Evolutionary conservation across 2,329 filamentous ascomycete species (phyloP), one percentile per base, ranked within the genome.

Genomic region (Talaromyces sp.): DNA sequence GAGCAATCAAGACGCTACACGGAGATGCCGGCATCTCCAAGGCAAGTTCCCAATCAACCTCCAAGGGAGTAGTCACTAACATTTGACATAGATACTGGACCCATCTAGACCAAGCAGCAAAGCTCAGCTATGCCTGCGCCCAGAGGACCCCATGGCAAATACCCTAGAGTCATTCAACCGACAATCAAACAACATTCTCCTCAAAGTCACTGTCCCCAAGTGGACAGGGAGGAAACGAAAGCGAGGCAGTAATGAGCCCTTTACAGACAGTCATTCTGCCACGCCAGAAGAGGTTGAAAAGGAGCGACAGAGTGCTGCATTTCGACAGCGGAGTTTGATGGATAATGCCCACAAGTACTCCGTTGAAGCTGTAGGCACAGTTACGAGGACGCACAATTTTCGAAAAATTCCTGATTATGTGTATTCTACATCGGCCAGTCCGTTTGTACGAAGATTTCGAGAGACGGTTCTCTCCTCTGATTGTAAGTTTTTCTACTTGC

Each of bases 371-470:
- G 84, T 93, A 2, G 92, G 92, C 7, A 78, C 88, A 22, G 86
- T 97, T 67, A 86, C 88, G 64, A 88, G 91, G 70, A 95, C 90
- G 0, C 93, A 98, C 81, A 87, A 94, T 43, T 99, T 96, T 77
- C 87, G 94, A 74, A 89, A 89, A 84, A 76, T 96, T 69, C 89
- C 92, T 8, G 94, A 98, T 77, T 96, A 96, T 73, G 92, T 96
- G 72, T 94, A 89, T 78, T 88, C 91, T 25, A 88, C 90, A 60
- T 83, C 84, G 15, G 84, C 85, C 40, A 89, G 89, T 54, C 80
- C 85, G 0, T 91, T 96, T 75, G 87, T 93, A 72, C 84, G 84
- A 36, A 86, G 88, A 66, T 88, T 97, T 65, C 84, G 86, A 61
- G 84, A 93, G 2, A 86, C 89, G 63, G 82, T 96, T 29, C 79